Conservation (phyloP, 441 rosid species). For the Cnidoscolus chayamansa region DNA sequence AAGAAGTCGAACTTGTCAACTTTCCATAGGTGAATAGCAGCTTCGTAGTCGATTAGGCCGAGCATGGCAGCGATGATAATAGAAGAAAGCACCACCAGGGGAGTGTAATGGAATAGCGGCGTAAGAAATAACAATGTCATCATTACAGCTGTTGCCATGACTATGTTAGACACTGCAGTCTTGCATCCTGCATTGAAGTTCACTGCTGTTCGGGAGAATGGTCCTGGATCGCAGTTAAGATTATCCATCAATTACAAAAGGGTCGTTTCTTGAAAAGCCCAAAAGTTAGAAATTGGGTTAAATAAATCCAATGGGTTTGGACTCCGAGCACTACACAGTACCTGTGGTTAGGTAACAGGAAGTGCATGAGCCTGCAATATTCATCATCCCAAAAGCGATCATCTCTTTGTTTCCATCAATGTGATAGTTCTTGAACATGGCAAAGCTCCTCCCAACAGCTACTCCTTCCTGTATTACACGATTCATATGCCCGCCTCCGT, state of each 20-base stretch:
- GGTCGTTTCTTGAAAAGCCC: too few species aligned
- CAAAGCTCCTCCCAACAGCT: conserved; percentile 92
- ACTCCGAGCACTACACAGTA: conserved; percentile 10
- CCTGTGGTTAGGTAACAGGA: conserved; percentile 93
- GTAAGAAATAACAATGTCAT: conserved; percentile 69
- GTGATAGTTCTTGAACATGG: conserved; percentile 82
- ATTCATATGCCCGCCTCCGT: background rate
- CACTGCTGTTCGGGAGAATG: conserved; percentile 88
- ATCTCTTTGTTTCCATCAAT: conserved; percentile 97
- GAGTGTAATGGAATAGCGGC: conserved; percentile 82
- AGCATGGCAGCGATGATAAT: conserved; percentile 83
- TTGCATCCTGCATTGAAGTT: conserved; percentile 94
- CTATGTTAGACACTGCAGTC: conserved; percentile 72
- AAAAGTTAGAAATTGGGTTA: too few species aligned
- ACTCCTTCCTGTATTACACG: conserved; percentile 64
- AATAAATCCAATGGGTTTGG: background rate
- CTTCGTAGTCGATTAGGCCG: conserved; percentile 81
- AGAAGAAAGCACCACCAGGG: conserved; percentile 78
- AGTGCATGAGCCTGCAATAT: conserved; percentile 81
- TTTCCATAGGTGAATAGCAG: conserved; percentile 68
- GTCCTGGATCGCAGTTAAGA: conserved; percentile 41
- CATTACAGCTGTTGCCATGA: conserved; percentile 84
- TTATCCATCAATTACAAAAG: background rate
- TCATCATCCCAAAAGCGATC: conserved; percentile 93
- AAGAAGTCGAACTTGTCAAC: conserved; percentile 83